These are phyloP conservation scores for Wickerhamomyces ciferrii DNA, from an alignment of 805 yeast species.

Conservation along the genomic window DNA sequence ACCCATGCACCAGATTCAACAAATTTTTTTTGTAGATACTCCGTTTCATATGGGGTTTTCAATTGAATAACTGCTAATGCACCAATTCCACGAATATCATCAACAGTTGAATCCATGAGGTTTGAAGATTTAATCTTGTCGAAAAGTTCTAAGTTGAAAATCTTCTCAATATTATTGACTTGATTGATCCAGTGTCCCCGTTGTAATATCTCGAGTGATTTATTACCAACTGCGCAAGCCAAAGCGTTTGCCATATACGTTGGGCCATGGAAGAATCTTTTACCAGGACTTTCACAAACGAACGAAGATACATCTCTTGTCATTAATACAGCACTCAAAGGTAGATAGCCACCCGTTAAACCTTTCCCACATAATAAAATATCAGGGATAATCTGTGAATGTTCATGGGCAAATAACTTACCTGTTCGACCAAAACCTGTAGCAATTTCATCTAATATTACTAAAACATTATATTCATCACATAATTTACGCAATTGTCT, in stretches of 20 bases:
- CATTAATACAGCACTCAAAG: conserved; percentile 19
- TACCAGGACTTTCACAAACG: neutral
- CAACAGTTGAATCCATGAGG: neutral
- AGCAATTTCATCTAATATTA: conserved; percentile 32
- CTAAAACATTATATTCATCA: conserved; percentile 23
- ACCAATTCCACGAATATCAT: neutral
- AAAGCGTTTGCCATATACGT: conserved; percentile 1
- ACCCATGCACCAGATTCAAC: neutral
- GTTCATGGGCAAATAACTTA: conserved; percentile 29
- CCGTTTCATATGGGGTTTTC: neutral
- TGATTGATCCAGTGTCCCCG: neutral
- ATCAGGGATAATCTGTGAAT: conserved; percentile 21
- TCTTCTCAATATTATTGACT: neutral
- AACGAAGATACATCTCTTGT: neutral
- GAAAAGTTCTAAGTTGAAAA: neutral
- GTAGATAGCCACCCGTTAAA: conserved; percentile 23
- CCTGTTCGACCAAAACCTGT: conserved; percentile 33
- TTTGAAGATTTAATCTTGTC: neutral
- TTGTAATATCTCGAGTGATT: neutral
- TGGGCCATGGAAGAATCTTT: conserved; percentile 1
- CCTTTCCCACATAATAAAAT: conserved; percentile 22
- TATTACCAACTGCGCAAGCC: neutral
- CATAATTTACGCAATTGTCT: conserved; percentile 28
- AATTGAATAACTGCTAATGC: neutral
- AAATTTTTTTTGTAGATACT: neutral